Evolutionary conservation across 805 yeast species (phyloP).

Genomic region (Yamadazyma sp.): DNA sequence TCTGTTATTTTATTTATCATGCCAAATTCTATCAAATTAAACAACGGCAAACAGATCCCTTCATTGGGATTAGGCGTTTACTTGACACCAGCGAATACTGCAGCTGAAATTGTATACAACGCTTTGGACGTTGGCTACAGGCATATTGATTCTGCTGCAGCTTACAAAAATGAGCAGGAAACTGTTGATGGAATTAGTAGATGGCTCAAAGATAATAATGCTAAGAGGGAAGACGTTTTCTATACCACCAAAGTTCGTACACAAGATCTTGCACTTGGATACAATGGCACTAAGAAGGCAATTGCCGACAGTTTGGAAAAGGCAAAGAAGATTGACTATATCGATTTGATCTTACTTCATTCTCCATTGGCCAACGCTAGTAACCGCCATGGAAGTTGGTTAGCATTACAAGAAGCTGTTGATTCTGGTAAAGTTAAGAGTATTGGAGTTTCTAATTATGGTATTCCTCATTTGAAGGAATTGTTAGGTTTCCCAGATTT

Average conservation of each 20-base stretch:
- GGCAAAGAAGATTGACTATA: constrained; percentile 35
- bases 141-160: constrained; percentile 70
- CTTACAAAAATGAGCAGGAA: constrained; percentile 64
- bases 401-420: constrained; percentile 75
- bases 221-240: constrained; percentile 32
- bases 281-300: constrained; percentile 33
- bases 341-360: constrained; percentile 47
- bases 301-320: constrained; percentile 29
- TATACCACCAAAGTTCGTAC: constrained; percentile 36
- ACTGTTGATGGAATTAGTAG: constrained; percentile 59
- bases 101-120: constrained; percentile 13
- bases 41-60: constrained; percentile 12
- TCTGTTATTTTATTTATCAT: too few relatives aligned
- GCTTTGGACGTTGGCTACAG: constrained; percentile 70
- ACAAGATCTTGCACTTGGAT: constrained; percentile 32
- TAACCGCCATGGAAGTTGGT: constrained; percentile 57
- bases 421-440: constrained; percentile 48
- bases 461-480: constrained; percentile 26
- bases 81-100: constrained; percentile 8
- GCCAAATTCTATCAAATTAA: constrained; percentile 33
- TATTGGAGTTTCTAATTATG: constrained; percentile 39
- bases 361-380: constrained; percentile 46
- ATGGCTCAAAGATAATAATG: constrained; percentile 38
- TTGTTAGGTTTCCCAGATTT: constrained; percentile 22
- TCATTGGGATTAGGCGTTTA: constrained; percentile 13